Evolutionary conservation across 2,329 filamentous ascomycete species (phyloP), one percentile per base, ranked within the genome.

Genomic region (Microcera coccophila): DNA sequence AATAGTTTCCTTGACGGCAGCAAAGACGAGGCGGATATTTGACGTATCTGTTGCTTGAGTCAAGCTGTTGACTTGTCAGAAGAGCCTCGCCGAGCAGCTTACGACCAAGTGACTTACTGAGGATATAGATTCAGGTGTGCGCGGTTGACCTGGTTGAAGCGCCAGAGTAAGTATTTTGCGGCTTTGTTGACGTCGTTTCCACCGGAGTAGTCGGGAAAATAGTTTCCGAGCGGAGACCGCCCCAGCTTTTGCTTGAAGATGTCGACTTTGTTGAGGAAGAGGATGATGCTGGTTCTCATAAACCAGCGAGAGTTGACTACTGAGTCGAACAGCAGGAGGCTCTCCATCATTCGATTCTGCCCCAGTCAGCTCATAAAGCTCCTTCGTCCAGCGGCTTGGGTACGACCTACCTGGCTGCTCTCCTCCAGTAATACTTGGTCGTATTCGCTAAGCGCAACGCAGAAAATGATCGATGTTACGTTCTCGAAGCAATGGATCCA

Each of bases 401-500:
- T 20, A 21, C 22, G 29, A 38, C 78, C 55, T 79, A 93, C 90
- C 76, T 97, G 93, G 62, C 91, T 96, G 69, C 88, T 95, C 69
- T 97, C 93, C 69, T 98, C 93, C 31, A 98, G 75, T 41, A 98
- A 74, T 4, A 96, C 91, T 70, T 98, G 93, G 62, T 98, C 93
- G 65, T 98, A 98, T 69, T 98, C 93, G 72, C 90, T 97, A 57
- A 98, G 72, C 14, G 93, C 93, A 49, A 98, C 93, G 62, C 93
- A 98, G 70, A 98, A 98, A 56, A 98, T 98, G 67, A 98, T 98
- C 4, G 93, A 97, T 33, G 93, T 98, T 59, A 98, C 93, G 59
- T 97, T 97, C 68, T 98, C 93, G 67, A 98, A 98, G 72, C 93
- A 98, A 71, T 98, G 93, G 63, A 98, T 98, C 93, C 93, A 98